Conservation (phyloP, 1,284 basidiomycete genomes). For the Xerocomus cyaneibrunnescens region DNA sequence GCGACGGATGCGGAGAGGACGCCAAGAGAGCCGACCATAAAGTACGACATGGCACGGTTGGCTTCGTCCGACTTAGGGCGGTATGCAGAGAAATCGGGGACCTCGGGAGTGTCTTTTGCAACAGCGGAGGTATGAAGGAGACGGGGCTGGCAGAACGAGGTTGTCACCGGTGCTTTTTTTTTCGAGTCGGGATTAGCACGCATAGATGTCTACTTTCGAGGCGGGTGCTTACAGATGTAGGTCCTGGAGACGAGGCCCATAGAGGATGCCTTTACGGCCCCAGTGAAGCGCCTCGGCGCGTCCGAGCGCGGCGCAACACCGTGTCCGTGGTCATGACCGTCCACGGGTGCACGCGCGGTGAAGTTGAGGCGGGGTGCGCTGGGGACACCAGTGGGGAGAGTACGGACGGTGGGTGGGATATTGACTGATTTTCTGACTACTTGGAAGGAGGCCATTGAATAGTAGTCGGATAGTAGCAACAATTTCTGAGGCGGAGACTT, state of each 20-base stretch:
- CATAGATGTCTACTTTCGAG: neutral
- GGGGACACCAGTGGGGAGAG: constrained; percentile 74
- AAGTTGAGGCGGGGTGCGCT: constrained; percentile 69
- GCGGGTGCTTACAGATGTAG: constrained; percentile 61
- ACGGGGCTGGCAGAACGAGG: constrained; percentile 66
- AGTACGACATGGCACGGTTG: constrained; percentile 91
- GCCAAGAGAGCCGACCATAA: constrained; percentile 97
- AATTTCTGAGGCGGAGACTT: neutral
- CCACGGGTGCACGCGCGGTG: constrained; percentile 58
- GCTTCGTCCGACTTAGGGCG: constrained; percentile 65
- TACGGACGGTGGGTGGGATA: constrained; percentile 78
- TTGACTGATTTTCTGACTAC: constrained; percentile 79
- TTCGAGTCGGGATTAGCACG: constrained; percentile 11
- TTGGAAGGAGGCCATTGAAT: constrained; percentile 62
- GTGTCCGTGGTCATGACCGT: constrained; percentile 60
- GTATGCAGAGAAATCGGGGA: constrained; percentile 90
- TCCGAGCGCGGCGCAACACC: constrained; percentile 63
- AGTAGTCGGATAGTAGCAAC: neutral
- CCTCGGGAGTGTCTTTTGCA: constrained; percentile 66
- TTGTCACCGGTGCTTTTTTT: constrained; percentile 47
- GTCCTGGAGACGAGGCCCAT: constrained; percentile 64
- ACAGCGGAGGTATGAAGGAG: constrained; percentile 70
- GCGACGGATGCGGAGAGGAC: constrained; percentile 92
- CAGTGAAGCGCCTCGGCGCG: constrained; percentile 60
- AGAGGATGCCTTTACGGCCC: constrained; percentile 49